Conservation (phyloP, 306 rosid species). For the Neltuma alba region DNA sequence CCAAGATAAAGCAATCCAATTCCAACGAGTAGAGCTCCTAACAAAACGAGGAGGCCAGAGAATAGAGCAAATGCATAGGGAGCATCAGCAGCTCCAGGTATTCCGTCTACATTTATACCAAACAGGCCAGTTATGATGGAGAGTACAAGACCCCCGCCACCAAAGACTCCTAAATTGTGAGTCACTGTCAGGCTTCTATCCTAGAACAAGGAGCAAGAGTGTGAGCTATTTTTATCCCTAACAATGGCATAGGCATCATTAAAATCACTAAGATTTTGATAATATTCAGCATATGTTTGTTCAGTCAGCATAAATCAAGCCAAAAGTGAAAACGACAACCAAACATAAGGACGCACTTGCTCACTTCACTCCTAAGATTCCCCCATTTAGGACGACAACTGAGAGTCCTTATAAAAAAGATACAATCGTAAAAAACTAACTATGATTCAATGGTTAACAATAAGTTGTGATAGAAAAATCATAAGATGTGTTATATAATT, state of each 20-base stretch:
- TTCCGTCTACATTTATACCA: slow-evolving; percentile 94
- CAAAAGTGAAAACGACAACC: neutral
- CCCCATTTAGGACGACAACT: neutral
- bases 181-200: slow-evolving; percentile 85
- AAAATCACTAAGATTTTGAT: neutral
- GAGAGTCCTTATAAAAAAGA: neutral
- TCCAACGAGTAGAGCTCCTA: slow-evolving; percentile 64
- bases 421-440: neutral
- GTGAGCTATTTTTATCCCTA: neutral
- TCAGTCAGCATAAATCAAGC: slow-evolving; percentile 1
- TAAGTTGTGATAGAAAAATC: too few relatives aligned
- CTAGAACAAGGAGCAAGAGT: slow-evolving; percentile 49
- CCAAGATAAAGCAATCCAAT: slow-evolving; percentile 80
- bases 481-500: too few relatives aligned
- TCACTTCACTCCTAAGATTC: neutral
- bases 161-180: slow-evolving; percentile 82
- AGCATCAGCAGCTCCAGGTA: slow-evolving; percentile 64
- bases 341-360: neutral
- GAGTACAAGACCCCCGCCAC: slow-evolving; percentile 88
- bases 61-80: slow-evolving; percentile 83
- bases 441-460: neutral
- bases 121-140: slow-evolving; percentile 88
- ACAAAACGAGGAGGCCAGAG: slow-evolving; percentile 47
- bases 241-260: neutral
- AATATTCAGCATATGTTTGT: neutral